These are phyloP conservation scores for Phyllosticta citrichinensis DNA, from an alignment of 2,329 filamentous ascomycete species.

Conservation along the genomic window DNA sequence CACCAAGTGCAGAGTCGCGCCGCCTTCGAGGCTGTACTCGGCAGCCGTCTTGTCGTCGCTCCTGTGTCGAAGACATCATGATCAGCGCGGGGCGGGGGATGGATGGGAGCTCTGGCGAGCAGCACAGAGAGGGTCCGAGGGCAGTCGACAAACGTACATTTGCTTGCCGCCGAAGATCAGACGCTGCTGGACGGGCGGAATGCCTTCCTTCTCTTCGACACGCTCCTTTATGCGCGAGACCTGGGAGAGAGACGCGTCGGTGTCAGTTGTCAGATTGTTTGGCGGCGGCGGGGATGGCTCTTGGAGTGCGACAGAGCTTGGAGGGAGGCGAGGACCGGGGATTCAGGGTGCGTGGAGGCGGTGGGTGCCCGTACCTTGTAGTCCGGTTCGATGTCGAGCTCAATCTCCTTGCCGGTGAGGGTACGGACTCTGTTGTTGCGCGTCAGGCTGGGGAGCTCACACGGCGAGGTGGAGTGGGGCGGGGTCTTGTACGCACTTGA, in stretches of 20 bases:
- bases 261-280: background rate
- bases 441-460: conserved; percentile 1
- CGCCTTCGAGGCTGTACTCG: conserved; percentile 85
- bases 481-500: conserved; percentile 18
- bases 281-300: background rate
- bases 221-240: conserved; percentile 96
- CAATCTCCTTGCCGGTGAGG: conserved; percentile 96
- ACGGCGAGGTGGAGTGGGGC: background rate
- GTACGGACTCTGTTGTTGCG: conserved; percentile 68
- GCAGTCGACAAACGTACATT: conserved; percentile 50
- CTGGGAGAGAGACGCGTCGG: conserved; percentile 34
- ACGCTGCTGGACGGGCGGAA: conserved; percentile 91
- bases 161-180: conserved; percentile 97
- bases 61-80: conserved; percentile 42
- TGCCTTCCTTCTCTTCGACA: conserved; percentile 98
- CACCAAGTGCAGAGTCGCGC: conserved; percentile 89
- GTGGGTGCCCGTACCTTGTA: conserved; percentile 58
- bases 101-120: background rate
- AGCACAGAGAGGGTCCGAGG: background rate
- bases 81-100: background rate
- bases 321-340: background rate
- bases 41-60: conserved; percentile 86
- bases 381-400: conserved; percentile 88
- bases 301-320: background rate
- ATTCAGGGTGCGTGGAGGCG: background rate